Conservation (phyloP, 2,329 filamentous ascomycete genomes). For the Trichocomaceae sp. region DNA sequence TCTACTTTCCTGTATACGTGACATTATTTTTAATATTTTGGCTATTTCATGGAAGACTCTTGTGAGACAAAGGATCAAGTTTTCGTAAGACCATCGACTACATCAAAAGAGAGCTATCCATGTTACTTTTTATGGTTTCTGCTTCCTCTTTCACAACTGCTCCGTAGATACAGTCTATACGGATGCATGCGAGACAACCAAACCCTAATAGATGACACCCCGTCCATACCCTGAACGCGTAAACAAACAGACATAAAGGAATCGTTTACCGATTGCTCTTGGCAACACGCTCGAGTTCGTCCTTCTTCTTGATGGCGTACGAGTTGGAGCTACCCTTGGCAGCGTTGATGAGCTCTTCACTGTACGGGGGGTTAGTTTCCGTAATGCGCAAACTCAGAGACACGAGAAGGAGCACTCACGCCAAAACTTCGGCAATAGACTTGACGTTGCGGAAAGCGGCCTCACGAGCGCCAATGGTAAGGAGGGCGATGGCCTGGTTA, state of each 20-base stretch:
- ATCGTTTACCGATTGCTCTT: slow-evolving; percentile 98
- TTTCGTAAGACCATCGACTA: slow-evolving; percentile 40
- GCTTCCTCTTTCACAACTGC: slow-evolving; percentile 32
- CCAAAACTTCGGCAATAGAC: slow-evolving; percentile 98
- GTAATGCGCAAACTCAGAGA: background rate
- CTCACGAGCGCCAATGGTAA: slow-evolving; percentile 98
- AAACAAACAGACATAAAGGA: slow-evolving; percentile 34
- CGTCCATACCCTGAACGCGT: slow-evolving; percentile 36
- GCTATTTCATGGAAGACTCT: background rate
- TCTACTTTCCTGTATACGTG: background rate
- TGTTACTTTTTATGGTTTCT: slow-evolving; percentile 33
- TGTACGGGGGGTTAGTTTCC: slow-evolving; percentile 4
- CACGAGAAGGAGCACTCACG: slow-evolving; percentile 28
- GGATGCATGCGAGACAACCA: slow-evolving; percentile 38
- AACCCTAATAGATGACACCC: slow-evolving; percentile 23
- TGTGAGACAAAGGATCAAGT: slow-evolving; percentile 9
- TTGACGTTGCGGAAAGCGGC: slow-evolving; percentile 99
- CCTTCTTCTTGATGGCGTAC: slow-evolving; percentile 99
- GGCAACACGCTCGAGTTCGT: slow-evolving; percentile 99
- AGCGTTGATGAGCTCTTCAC: slow-evolving; percentile 99
- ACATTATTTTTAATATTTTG: background rate
- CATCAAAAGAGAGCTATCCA: slow-evolving; percentile 35
- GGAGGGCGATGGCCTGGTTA: slow-evolving; percentile 98
- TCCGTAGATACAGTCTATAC: slow-evolving; percentile 33
- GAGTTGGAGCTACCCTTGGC: slow-evolving; percentile 99